A percentile compares a stretch with the other conserved stretches of the same genome.
Evolutionary conservation across 331 rosid species (phyloP).

Genomic region (Phaseolus coccineus): DNA sequence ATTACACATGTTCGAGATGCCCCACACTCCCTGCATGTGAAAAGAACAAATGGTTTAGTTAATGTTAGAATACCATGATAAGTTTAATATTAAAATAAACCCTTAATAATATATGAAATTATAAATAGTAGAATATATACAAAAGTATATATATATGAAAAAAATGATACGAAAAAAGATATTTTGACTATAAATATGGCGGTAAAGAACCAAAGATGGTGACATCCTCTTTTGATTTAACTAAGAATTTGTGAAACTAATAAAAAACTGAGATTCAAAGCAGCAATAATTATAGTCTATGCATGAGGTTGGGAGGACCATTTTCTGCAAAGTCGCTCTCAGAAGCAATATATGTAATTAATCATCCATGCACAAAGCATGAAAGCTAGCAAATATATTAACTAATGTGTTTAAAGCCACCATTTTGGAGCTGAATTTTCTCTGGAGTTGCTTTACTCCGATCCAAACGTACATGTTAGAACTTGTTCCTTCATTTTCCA

Average conservation of each 20-base stretch:
- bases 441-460: background rate
- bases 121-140: no score
- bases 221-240: background rate
- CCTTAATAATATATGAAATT: no score
- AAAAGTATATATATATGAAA: no score
- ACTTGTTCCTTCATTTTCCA: slow-evolving; percentile 18
- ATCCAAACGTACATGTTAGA: slow-evolving; percentile 2
- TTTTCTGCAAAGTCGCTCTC: slow-evolving; percentile 14
- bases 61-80: no score
- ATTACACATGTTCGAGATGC: no score
- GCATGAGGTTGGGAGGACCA: background rate
- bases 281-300: background rate
- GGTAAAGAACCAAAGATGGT: background rate
- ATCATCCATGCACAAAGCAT: slow-evolving; percentile 2
- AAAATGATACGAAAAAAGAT: background rate
- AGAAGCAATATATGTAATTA: background rate
- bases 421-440: slow-evolving; percentile 11
- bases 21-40: no score
- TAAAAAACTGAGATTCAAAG: background rate
- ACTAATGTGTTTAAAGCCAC: background rate
- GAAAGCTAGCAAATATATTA: background rate
- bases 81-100: background rate
- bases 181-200: background rate
- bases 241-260: background rate
- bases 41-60: no score